Evolutionary conservation across 2,329 filamentous ascomycete species (phyloP).

Genomic region (Fusarium proliferatum): DNA sequence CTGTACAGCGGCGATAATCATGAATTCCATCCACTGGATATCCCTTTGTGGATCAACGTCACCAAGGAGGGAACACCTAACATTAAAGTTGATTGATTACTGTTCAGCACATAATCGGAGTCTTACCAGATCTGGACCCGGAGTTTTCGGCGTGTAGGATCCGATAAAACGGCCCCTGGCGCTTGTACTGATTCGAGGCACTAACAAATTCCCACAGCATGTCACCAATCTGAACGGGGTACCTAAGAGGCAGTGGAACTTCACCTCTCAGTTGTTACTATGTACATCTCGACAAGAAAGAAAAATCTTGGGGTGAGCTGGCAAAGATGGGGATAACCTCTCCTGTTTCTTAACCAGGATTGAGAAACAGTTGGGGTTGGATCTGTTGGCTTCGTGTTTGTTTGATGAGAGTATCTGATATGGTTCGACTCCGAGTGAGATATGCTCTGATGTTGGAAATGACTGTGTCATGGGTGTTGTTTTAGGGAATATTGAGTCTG

Average conservation of each 20-base stretch:
- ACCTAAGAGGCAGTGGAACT: not conserved
- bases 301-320: slow-evolving; percentile 9
- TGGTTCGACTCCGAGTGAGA: slow-evolving; percentile 37
- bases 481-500: not conserved
- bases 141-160: slow-evolving; percentile 35
- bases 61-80: slow-evolving; percentile 35
- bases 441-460: slow-evolving; percentile 40
- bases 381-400: slow-evolving; percentile 38
- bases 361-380: slow-evolving; percentile 13
- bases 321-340: slow-evolving; percentile 5
- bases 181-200: slow-evolving; percentile 35
- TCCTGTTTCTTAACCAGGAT: slow-evolving; percentile 10
- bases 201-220: slow-evolving; percentile 36
- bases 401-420: slow-evolving; percentile 26
- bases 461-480: slow-evolving; percentile 9
- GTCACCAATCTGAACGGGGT: not conserved
- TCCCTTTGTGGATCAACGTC: slow-evolving; percentile 38
- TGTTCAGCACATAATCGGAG: slow-evolving; percentile 1
- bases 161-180: slow-evolving; percentile 35
- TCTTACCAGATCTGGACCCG: slow-evolving; percentile 20
- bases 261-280: not conserved
- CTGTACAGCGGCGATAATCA: slow-evolving; percentile 25
- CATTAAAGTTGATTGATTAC: not conserved
- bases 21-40: slow-evolving; percentile 22
- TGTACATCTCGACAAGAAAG: not conserved